Percentiles rank a stretch among this genome's conserved stretches.
These are phyloP conservation scores for Ulvella scutata DNA, from an alignment of 139 green algal species.

Conservation along the genomic window DNA sequence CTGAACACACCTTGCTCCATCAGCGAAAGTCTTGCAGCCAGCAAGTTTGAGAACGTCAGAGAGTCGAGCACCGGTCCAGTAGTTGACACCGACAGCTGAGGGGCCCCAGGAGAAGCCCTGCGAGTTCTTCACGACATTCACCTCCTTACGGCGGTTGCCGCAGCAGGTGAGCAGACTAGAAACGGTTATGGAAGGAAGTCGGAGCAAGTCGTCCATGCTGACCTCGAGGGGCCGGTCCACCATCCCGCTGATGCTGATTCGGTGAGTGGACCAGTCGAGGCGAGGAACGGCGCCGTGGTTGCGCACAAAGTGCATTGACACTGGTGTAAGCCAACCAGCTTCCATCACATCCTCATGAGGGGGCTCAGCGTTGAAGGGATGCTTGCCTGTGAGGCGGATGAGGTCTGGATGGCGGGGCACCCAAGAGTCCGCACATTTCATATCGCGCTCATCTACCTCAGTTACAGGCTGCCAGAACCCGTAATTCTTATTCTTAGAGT, in stretches of 20 bases:
- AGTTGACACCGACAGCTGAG: constrained; percentile 39
- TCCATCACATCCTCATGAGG: constrained; percentile 59
- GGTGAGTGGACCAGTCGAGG: constrained; percentile 26
- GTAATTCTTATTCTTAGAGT: neutral
- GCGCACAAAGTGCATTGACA: constrained; percentile 22
- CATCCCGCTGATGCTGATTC: constrained; percentile 58
- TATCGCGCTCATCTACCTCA: neutral
- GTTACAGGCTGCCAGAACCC: neutral
- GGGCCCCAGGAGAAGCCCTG: constrained; percentile 90
- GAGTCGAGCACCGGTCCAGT: constrained; percentile 88
- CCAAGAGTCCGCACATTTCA: constrained; percentile 29
- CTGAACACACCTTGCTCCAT: constrained; percentile 18
- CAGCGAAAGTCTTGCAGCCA: constrained; percentile 21
- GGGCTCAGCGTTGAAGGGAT: constrained; percentile 95
- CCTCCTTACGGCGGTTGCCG: constrained; percentile 91
- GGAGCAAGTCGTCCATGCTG: constrained; percentile 80
- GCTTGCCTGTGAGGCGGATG: constrained; percentile 75
- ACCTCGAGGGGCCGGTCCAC: constrained; percentile 52
- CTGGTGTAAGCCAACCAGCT: constrained; percentile 52
- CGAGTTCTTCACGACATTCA: constrained; percentile 97
- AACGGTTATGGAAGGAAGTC: constrained; percentile 52
- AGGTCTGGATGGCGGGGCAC: constrained; percentile 67
- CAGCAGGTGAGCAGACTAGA: constrained; percentile 75
- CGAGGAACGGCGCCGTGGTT: constrained; percentile 10
- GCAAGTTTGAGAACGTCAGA: constrained; percentile 56